Conservation (phyloP, 805 yeast species). For the Dipodascus albidus region DNA sequence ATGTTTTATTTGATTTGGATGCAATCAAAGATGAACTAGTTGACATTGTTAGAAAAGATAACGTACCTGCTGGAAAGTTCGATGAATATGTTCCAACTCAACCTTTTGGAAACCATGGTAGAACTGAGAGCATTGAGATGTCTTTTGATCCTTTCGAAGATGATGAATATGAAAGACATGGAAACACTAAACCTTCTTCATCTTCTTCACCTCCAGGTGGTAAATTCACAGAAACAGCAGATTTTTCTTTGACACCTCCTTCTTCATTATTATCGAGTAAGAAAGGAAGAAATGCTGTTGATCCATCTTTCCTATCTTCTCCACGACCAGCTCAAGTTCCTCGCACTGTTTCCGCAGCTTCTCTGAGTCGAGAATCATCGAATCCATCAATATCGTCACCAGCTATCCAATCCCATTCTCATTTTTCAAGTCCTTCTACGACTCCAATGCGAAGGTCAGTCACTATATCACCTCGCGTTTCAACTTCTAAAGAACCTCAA, state of each 20-base stretch:
- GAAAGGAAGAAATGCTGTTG: neutral
- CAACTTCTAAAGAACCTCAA: neutral
- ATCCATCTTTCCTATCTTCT: neutral
- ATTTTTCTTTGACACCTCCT: neutral
- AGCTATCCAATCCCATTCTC: neutral
- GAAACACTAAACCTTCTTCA: neutral
- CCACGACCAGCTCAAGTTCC: neutral
- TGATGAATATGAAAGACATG: slow-evolving; percentile 17
- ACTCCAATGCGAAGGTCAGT: neutral
- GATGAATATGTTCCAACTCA: slow-evolving; percentile 1
- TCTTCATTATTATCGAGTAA: neutral
- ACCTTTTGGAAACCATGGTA: slow-evolving; percentile 17
- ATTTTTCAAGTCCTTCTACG: no score
- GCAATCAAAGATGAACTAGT: slow-evolving; percentile 25
- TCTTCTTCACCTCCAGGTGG: neutral
- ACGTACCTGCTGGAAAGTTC: neutral
- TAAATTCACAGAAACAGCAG: neutral
- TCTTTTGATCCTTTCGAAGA: slow-evolving; percentile 20
- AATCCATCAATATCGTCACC: neutral
- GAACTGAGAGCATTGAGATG: slow-evolving; percentile 12
- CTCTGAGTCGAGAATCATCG: neutral
- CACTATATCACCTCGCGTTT: neutral
- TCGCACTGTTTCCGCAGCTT: neutral
- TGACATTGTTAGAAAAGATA: neutral
- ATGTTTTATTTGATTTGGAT: slow-evolving; percentile 27